Base-by-base conservation (phyloP, 768 basidiomycete species). In the Collybia mongolica region DNA sequence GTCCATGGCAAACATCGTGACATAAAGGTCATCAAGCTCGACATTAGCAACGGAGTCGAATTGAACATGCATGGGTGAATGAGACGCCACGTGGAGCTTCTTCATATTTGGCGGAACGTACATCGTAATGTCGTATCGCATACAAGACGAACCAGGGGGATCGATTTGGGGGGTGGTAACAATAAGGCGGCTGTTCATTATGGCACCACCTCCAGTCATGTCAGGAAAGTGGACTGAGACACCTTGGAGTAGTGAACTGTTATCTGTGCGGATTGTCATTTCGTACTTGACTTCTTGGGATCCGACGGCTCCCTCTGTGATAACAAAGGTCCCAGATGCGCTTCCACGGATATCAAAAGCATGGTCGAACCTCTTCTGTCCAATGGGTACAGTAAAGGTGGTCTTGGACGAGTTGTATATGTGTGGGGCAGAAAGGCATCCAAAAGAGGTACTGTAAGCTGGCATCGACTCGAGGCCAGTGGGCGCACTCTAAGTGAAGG, bases 401-500 rank as follows among this genome's bases (percentile, higher is more conserved):
- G 69, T 65, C 41, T 68, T 60, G 3, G 68, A 64, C 9, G 64
- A 68, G 22, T 76, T 70, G 62, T 80, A 82, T 47, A 76, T 56
- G 54, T 77, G 66, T 1, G 74, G 67, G 5, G 76, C 74, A 40
- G 70, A 54, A 7, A 66, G 54, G 60, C 81, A 84, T 7, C 78
- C 79, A 0, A 83, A 71, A 5, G 79, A 79, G 3, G 64, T 72
- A 62, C 78, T 74, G 66, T 74, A 84, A 22, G 61, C 70, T 0
- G 82, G 83, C 74, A 82, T 79, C n/a, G 65, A 60, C 56, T 84
- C 81, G 5, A 83, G 65, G 9, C 79, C 79, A 35, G 77, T 77
- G 1, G 76, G 74, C 0, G 70, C 58, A 32, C 74, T 72, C 81
- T 82, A 54, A 12, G 26, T 17, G 14, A 45, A 18, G 28, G 29